Percentiles rank a stretch among this genome's conserved stretches.
phyloP scores from a whole-genome alignment of 768 basidiomycete species.

The Polyporus arcularius region DNA sequence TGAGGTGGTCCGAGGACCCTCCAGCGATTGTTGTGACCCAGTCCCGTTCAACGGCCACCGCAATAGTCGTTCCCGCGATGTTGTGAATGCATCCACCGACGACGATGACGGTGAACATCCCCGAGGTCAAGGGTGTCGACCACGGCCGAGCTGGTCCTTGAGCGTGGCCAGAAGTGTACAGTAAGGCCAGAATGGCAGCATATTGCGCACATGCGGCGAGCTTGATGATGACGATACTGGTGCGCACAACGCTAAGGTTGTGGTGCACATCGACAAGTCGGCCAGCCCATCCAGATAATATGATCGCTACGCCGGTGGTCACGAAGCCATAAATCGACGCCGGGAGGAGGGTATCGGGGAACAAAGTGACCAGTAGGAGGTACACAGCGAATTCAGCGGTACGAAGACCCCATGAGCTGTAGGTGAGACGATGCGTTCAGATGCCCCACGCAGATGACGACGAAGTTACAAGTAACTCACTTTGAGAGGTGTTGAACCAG shows the following conservation, averaged over 20 bases:
- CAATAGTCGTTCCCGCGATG: slow-evolving; percentile 42
- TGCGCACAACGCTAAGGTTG: slow-evolving; percentile 41
- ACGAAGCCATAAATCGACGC: slow-evolving; percentile 50
- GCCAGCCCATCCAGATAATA: slow-evolving; percentile 45
- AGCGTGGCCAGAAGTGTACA: slow-evolving; percentile 10
- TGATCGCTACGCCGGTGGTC: slow-evolving; percentile 39
- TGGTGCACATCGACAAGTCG: slow-evolving; percentile 41
- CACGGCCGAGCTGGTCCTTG: slow-evolving; percentile 4
- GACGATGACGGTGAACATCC: slow-evolving; percentile 37
- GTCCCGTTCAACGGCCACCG: slow-evolving; percentile 50
- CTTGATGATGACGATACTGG: slow-evolving; percentile 43
- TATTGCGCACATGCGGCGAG: slow-evolving; percentile 37
- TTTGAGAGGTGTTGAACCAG: slow-evolving; percentile 26
- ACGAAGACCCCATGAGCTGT: slow-evolving; percentile 34
- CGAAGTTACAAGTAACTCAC: not conserved
- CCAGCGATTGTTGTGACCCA: slow-evolving; percentile 49
- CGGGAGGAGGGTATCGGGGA: slow-evolving; percentile 46
- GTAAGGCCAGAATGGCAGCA: slow-evolving; percentile 33
- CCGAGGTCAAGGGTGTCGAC: slow-evolving; percentile 24
- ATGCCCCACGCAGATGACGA: not conserved
- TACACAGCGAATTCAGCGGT: slow-evolving; percentile 45
- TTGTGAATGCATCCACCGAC: slow-evolving; percentile 38
- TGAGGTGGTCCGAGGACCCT: slow-evolving; percentile 35
- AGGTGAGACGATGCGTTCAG: too few species aligned
- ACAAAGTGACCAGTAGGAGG: slow-evolving; percentile 43